phyloP scores from a whole-genome alignment of 257 asterid species.

The Scutellaria barbata region DNA sequence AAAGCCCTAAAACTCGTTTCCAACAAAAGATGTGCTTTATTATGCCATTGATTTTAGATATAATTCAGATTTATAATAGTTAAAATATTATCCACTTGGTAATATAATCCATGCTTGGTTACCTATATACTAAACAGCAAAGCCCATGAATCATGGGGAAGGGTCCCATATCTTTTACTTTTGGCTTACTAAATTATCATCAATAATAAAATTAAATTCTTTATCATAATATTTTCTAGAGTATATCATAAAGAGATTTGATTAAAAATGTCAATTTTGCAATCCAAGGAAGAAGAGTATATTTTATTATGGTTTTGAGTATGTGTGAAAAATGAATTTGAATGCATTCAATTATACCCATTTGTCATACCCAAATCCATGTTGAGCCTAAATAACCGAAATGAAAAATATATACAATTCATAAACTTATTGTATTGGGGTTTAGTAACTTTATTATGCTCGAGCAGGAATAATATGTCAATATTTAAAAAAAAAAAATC shows the following conservation, averaged over 20 bases:
- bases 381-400: no score
- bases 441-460: background rate
- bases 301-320: no score
- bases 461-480: background rate
- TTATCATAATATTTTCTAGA: background rate
- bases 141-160: background rate
- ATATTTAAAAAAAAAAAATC: background rate
- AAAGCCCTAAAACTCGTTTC: conserved; percentile 12
- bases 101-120: background rate
- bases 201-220: background rate
- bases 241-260: background rate
- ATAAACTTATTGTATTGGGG: no score
- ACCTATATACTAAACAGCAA: background rate
- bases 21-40: background rate
- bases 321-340: no score
- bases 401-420: no score
- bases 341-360: no score
- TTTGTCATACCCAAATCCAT: no score
- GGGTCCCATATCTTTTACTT: background rate
- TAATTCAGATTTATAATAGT: no score
- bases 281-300: no score
- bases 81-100: no score
- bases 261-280: no score
- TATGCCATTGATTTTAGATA: background rate
- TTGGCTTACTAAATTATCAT: background rate